Evolutionary conservation across 2,329 filamentous ascomycete species (phyloP), one percentile per base, ranked within the genome.

Genomic region (Aspergillus ustus): DNA sequence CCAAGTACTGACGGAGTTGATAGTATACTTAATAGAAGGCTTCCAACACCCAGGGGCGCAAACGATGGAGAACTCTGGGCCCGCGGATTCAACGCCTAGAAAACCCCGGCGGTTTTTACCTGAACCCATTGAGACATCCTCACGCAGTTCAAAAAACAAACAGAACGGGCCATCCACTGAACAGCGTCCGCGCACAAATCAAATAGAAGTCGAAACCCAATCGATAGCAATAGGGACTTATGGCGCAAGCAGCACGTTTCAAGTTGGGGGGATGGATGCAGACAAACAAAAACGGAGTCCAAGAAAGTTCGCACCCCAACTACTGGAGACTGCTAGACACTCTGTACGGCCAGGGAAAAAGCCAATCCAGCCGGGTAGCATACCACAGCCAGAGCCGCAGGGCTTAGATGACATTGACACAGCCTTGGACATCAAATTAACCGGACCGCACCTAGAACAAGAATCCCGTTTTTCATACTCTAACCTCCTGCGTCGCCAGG

Each of bases 381-480:
- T 37, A 43, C 17, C 31, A 37, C 34, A 61, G n/a, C 19, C 11
- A n/a, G 25, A 56, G n/a, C 37, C 29, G 22, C 50, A 25, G 46
- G 25, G 28, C 29, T 17, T 22, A 46, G 8, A 61, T 46, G 59
- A 59, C 48, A 19, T 50, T 31, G 57, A 62, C 40, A 54, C n/a
- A 58, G 64, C 11, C 52, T 31, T 37, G 31, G 45, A 40, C 34
- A 45, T 19, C 13, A 43, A 20, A 15, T 8, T 7, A 7, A 17
- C 20, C 48, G 15, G 44, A 22, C 19, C 25, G 29, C 19, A 25
- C n/a, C 8, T 34, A 11, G 19, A 45, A 9, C 31, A 70, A 9
- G 79, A 82, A 60, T 82, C 81, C 3, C 72, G 67, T 19, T 82
- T 81, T 60, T 82, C 81, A 20, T 81, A 80, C 52, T 70, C 75